Base-by-base conservation (phyloP, 306 rosid genomes). In the Sicyos edulis region DNA sequence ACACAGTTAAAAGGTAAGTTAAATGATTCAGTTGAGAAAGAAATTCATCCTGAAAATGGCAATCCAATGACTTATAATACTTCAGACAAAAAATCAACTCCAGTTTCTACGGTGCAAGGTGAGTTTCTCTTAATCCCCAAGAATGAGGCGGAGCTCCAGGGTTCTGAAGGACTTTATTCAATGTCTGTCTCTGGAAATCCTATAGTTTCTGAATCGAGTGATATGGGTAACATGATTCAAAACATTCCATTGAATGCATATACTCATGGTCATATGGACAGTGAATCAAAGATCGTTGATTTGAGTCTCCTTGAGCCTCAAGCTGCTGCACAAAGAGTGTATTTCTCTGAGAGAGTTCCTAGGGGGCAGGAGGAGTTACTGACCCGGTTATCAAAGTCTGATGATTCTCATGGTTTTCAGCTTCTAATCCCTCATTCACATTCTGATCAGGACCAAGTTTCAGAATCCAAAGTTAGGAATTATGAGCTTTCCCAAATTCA, bases 281-380 rank as follows among this genome's bases (percentile, higher is more conserved):
- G 81, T 51, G 88, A 81, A 62, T 77, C 96, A 70, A 84, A 72
- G 72, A 83, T 82, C 37, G 81, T 81, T 70, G 96, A 90, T 82
- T 84, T 82, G 76, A 86, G 82, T 73, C 80, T 55, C 81, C 83
- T 77, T 19, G 98, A 92, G 80, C 88, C 86, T 34, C 90, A 91
- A 64, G 81, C 84, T 61, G 84, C 80, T 78, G 83, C 89, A 77
- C 88, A 78, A 72, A 90, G 98, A 88, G 83, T 88, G 50, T 92
- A 84, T 73, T 82, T 73, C 81, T 92, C 98, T 8, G 96, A 90
- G 82, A 90, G 93, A 86, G 79, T 88, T 81, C 98, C 91, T 19
- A 83, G 96, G 83, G 96, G 87, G 74, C 96, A 85, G 80, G 86
- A 76, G 66, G 96, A 90, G 83, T 88, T 85, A 79, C 83, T 84